Evolutionary conservation across 2,329 filamentous ascomycete species (phyloP).

Genomic region (Penicillium paneum): DNA sequence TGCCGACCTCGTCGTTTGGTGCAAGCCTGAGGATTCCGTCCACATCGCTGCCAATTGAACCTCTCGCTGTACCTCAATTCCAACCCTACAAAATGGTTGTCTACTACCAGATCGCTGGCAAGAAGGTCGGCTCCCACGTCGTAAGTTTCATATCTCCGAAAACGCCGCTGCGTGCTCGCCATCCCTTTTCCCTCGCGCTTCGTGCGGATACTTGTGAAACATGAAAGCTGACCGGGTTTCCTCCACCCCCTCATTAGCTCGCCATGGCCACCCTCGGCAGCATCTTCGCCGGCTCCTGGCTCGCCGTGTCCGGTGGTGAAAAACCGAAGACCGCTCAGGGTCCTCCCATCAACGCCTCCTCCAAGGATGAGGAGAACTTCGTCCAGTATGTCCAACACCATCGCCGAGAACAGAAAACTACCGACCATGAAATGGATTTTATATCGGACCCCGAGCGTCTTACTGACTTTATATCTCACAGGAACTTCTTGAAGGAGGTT

Average conservation of each 20-base stretch:
- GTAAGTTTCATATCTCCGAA: constrained; percentile 37
- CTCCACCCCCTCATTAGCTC: constrained; percentile 47
- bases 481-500: constrained; percentile 51
- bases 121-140: constrained; percentile 52
- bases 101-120: constrained; percentile 52
- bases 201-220: constrained; percentile 14
- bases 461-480: constrained; percentile 22
- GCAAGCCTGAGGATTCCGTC: constrained; percentile 28
- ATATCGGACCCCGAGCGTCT: neutral
- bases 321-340: constrained; percentile 35
- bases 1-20: constrained; percentile 26
- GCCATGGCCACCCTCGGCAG: constrained; percentile 57
- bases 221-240: constrained; percentile 15
- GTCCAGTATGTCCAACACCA: constrained; percentile 55
- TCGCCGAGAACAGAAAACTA: neutral
- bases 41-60: constrained; percentile 25
- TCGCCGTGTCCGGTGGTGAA: constrained; percentile 46
- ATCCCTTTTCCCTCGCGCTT: constrained; percentile 22
- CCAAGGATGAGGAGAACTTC: constrained; percentile 67
- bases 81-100: constrained; percentile 48
- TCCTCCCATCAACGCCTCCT: constrained; percentile 62
- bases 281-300: constrained; percentile 47
- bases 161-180: constrained; percentile 4
- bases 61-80: constrained; percentile 20
- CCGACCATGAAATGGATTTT: neutral